A percentile compares a stretch with the other conserved stretches of the same genome.
phyloP scores from a whole-genome alignment of 441 rosid species.

The Populus hybrid region DNA sequence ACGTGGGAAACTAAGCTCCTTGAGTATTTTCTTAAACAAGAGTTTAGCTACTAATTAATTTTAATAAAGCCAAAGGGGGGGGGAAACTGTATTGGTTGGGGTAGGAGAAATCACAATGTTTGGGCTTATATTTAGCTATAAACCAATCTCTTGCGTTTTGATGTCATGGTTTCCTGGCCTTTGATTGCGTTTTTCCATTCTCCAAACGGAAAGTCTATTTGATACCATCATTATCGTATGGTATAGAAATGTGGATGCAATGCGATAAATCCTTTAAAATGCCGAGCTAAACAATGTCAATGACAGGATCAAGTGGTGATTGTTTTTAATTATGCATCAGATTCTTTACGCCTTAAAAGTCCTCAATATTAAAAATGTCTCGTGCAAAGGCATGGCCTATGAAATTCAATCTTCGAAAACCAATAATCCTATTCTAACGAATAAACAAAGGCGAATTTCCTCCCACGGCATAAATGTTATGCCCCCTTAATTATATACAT shows the following conservation, averaged over 20 bases:
- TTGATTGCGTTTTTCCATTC: not conserved
- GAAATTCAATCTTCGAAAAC: not conserved
- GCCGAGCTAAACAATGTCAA: not conserved
- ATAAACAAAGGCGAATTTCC: not conserved
- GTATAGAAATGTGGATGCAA: no score
- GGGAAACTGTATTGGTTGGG: no score
- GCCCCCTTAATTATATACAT: slow-evolving; percentile 8
- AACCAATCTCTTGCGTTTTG: no score
- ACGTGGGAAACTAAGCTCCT: not conserved
- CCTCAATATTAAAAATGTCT: not conserved
- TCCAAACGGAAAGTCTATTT: not conserved
- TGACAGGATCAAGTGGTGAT: not conserved
- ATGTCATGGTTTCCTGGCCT: not conserved
- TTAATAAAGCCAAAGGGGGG: no score
- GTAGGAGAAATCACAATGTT: no score
- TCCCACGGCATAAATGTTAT: slow-evolving; percentile 18
- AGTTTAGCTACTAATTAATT: not conserved
- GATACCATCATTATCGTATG: no score
- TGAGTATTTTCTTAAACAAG: not conserved
- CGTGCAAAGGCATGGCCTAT: slow-evolving; percentile 12
- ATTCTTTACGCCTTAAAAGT: slow-evolving; percentile 2
- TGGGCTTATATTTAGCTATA: no score
- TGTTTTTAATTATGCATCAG: not conserved
- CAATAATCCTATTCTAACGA: not conserved
- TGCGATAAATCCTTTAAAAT: no score